Base-by-base conservation (phyloP, 1,284 basidiomycete genomes). In the Fomitopsis palustris region DNA sequence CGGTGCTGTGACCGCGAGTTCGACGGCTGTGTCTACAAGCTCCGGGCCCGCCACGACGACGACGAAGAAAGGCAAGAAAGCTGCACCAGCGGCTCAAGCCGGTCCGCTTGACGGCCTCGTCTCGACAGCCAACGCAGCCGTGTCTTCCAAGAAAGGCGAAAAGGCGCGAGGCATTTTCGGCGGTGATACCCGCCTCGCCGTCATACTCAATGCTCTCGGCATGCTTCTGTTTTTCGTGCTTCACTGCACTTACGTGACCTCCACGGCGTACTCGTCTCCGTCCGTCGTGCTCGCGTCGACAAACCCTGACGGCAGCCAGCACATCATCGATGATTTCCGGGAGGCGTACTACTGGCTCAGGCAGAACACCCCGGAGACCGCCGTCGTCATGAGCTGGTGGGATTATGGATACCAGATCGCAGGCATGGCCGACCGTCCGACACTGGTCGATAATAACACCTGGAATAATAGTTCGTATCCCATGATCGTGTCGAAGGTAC, bases 291-390 rank as follows among this genome's bases (percentile, higher is more conserved):
- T 99, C 54, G 87, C 96, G 0, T 93, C 92, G 14, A 77, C 81
- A 7, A 88, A 85, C 64, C 79, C 82, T 0, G 96, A 99, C 69
- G 97, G 97, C 21, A 89, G 85, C 59, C 90, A 93, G 70, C 88
- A 95, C 74, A 95, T 99, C 70, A 99, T 99, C 70, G 97, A 99
- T 74, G 97, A 99, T 76, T 99, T 98, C 87, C 85, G 97, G 61
- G 97, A 99, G 78, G 97, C 97, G n/a, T 99, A 99, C 74, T 98
- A 99, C 75, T 99, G 97, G 97, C 78, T 99, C 55, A 84, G 96
- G 59, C 92, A 96, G 76, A 99, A 99, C 78, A 99, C 97, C 1
- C 82, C 89, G 3, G 80, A 93, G 73, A 90, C 94, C 65, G 88
- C 95, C 14, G 96, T 98, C 49, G 88, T 99, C 39, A 96, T 97